Conservation (phyloP, 2,329 filamentous ascomycete species). For the Chrysoporthe deuterocubensis region DNA sequence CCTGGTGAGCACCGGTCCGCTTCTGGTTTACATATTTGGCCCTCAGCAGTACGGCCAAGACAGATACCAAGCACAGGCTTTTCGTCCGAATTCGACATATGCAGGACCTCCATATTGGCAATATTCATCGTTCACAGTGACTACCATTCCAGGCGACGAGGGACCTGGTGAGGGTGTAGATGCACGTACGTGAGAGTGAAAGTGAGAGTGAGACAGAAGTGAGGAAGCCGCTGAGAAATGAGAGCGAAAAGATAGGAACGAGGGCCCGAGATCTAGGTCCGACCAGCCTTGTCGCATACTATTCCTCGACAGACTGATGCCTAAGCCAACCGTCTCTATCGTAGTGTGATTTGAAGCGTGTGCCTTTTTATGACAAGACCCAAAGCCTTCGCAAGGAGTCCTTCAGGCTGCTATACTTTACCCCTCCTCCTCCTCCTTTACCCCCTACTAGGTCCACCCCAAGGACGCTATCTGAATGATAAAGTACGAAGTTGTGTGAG, state of each 20-base stretch:
- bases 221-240: too few species aligned
- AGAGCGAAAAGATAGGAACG: too few species aligned
- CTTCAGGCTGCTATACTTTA: background rate
- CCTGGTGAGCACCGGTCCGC: background rate
- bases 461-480: background rate
- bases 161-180: background rate
- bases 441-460: too few species aligned
- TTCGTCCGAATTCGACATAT: background rate
- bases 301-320: too few species aligned
- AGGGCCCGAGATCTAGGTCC: too few species aligned
- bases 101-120: background rate
- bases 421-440: too few species aligned
- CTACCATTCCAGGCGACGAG: background rate
- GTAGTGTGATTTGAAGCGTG: background rate
- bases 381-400: background rate
- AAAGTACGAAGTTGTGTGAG: background rate
- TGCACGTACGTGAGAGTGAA: too few species aligned
- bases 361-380: background rate
- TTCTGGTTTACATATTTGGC: slow-evolving; percentile 12
- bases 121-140: background rate
- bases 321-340: too few species aligned
- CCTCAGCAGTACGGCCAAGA: slow-evolving; percentile 3
- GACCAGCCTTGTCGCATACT: too few species aligned
- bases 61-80: slow-evolving; percentile 10
- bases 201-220: too few species aligned